A percentile compares a stretch with the other conserved stretches of the same genome.
phyloP scores from a whole-genome alignment of 371 early-diverging fungal genomes.

The Mortierella sp. region DNA sequence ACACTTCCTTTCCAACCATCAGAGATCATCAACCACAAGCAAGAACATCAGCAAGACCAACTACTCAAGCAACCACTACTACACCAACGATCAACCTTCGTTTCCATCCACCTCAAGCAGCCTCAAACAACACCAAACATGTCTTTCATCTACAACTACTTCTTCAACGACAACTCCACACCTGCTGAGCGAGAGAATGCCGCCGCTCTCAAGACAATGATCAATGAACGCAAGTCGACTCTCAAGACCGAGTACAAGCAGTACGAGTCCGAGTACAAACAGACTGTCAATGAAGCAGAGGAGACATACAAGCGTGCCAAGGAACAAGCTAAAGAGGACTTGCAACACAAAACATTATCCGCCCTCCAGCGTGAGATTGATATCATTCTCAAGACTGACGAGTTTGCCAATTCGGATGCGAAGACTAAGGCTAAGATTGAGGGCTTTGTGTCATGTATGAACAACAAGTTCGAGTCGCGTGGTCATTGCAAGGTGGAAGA shows the following conservation, averaged over 20 bases:
- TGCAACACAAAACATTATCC: conserved; percentile 2
- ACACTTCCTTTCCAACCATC: too few relatives aligned
- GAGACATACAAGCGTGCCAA: conserved; percentile 19
- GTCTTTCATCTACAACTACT: conserved; percentile 35
- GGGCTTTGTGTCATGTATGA: conserved; percentile 10
- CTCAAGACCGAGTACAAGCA: conserved; percentile 29
- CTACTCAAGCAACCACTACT: too few relatives aligned
- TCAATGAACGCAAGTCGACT: conserved; percentile 23
- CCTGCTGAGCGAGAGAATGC: conserved; percentile 29
- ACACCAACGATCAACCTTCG: too few relatives aligned
- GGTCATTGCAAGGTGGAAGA: too few relatives aligned
- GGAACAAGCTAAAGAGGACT: conserved; percentile 22
- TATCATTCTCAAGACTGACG: conserved; percentile 6
- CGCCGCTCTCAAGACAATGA: conserved; percentile 25
- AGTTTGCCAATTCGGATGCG: conserved; percentile 17
- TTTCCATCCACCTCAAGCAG: too few relatives aligned
- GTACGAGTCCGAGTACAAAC: conserved; percentile 24
- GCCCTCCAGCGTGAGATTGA: conserved; percentile 29
- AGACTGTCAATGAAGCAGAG: conserved; percentile 26
- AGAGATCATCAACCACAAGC: too few relatives aligned
- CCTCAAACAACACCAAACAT: conserved; percentile 7
- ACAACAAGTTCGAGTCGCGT: not conserved
- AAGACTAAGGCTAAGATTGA: conserved; percentile 33
- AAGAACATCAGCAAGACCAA: too few relatives aligned
- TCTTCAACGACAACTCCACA: conserved; percentile 6